These are phyloP conservation scores for Fraxinus quadrangulata DNA, from an alignment of 257 asterid species.

Conservation along the genomic window DNA sequence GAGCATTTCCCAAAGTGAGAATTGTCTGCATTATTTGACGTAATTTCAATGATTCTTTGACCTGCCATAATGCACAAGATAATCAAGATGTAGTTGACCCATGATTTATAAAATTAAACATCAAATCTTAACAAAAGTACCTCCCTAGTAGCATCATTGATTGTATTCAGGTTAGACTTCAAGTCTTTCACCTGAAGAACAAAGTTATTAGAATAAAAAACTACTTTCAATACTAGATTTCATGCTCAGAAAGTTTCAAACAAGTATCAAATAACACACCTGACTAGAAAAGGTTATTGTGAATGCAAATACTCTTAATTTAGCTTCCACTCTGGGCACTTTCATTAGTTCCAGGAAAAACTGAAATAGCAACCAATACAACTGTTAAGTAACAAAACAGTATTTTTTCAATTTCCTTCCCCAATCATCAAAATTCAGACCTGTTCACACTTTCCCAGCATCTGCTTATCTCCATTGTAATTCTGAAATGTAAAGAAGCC, in stretches of 20 bases:
- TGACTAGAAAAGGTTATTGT: constrained; percentile 83
- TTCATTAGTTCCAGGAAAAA: constrained; percentile 95
- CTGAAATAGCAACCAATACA: constrained; percentile 48
- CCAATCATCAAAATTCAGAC: constrained; percentile 36
- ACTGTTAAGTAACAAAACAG: constrained; percentile 27
- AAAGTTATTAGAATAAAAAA: constrained; percentile 28
- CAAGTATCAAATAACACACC: constrained; percentile 47
- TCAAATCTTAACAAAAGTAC: constrained; percentile 41
- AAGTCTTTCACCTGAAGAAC: constrained; percentile 80
- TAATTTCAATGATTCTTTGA: constrained; percentile 77
- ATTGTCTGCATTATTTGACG: constrained; percentile 98
- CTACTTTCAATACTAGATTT: constrained; percentile 18
- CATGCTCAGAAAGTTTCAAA: constrained; percentile 19
- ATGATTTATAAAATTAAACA: constrained; percentile 19
- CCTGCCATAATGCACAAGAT: constrained; percentile 51
- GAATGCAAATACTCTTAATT: constrained; percentile 93
- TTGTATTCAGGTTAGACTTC: constrained; percentile 64
- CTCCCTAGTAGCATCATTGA: constrained; percentile 86
- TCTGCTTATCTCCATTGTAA: constrained; percentile 82
- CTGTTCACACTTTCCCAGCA: constrained; percentile 99
- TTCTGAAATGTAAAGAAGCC: constrained; percentile 57
- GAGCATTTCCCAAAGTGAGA: constrained; percentile 93
- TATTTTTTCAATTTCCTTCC: constrained; percentile 25
- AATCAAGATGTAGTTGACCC: constrained; percentile 30
- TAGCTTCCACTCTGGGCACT: constrained; percentile 97